Base-by-base conservation (phyloP, 257 asterid species). In the Gardenia jasminoides region DNA sequence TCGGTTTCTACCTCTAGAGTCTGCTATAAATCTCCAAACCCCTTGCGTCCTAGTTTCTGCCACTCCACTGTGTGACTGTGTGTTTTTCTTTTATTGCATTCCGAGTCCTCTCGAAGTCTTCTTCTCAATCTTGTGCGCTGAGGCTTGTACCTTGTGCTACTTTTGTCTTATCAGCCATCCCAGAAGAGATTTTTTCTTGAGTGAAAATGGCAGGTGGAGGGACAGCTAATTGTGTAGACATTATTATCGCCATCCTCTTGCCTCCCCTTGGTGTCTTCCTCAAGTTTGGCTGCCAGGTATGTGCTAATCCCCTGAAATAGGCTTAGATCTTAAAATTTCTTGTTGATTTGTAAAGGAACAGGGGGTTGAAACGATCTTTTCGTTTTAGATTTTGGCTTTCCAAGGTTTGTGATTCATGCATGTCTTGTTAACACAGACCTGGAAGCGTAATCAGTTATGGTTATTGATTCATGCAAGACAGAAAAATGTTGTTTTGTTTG, bases 231-330 rank as follows among this genome's bases (percentile, higher is more conserved):
- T 93, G 82, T 47, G 2, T 93, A 26, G 96, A 91, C 65, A 91
- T 93, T 81, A 10, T 93, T 8, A 43, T 93, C 73, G 96, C 97
- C n/a, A 93, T 93, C 79, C 66, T 93, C 70, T 80, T 93, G 88
- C 98, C 98, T 77, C 98, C 98, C 4, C 97, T 93, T 44, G 98
- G 98, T 22, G 98, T 93, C 47, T 90, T 93, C 88, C 90, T 93
- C 84, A 93, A 87, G 83, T 91, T 79, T 68, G 98, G 97, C 77
- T 91, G 97, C 88, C 1, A 87, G 87, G 98, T 93, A 56, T 26
- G 69, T 7, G 46, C 0, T 54, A 0, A 4, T 8, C 47, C 0
- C 7, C 6, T 6, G 1, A 16, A 1, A 41, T 33, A 2, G 24
- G 61, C 7, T 17, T 56, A 56, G 62, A 56, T 56, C 30, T 59